Base-by-base conservation (phyloP, 176 grass and related monocot genomes). In the Stipa capillata region DNA sequence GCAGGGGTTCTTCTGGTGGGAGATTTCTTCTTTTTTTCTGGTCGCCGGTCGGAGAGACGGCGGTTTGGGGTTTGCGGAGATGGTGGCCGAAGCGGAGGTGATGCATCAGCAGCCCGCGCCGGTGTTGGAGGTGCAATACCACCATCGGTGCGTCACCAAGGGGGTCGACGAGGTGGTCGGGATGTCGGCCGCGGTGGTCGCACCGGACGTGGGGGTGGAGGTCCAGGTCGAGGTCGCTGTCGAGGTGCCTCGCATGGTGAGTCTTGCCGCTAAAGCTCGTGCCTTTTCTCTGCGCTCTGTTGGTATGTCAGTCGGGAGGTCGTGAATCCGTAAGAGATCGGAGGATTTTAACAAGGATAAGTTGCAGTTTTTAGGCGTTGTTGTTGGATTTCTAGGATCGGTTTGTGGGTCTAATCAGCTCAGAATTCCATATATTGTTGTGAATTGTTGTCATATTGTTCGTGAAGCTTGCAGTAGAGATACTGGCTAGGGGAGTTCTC, bases 21-120 rank as follows among this genome's bases (percentile, higher is more conserved):
- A 55, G 65, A 4, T 13, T 80, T 48, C 16, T 49, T 36, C 5
- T 29, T 25, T 12, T 77, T 16, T 20, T 37, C 25, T 40, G 40
- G 67, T 68, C 27, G 59, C 76, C 61, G 76, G 76, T 51, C 50
- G 57, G 42, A 17, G 50, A 24, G 23, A 27, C 28, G 41, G 65
- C 55, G 44, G 42, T 2, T 31, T 0, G 3, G 1, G 69, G 48
- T 14, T 16, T 0, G 49, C 42, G 65, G 90, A 84, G 47, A 98
- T 98, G 96, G 96, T 98, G 61, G 96, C 92, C 24, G 96, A 86
- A 81, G 82, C 83, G 70, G 87, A 98, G 85, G 79, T 89, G 60
- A 90, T 94, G n/a, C 92, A 93, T 80, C 87, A 82, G 78, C 87
- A 82, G 65, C 70, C 82, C 4, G 77, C 76, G 78, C 87, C 87